A percentile compares a stretch with the other conserved stretches of the same genome.
Evolutionary conservation across 2,329 filamentous ascomycete genomes (phyloP).

Genomic region (Ilyonectria mors-panacis): DNA sequence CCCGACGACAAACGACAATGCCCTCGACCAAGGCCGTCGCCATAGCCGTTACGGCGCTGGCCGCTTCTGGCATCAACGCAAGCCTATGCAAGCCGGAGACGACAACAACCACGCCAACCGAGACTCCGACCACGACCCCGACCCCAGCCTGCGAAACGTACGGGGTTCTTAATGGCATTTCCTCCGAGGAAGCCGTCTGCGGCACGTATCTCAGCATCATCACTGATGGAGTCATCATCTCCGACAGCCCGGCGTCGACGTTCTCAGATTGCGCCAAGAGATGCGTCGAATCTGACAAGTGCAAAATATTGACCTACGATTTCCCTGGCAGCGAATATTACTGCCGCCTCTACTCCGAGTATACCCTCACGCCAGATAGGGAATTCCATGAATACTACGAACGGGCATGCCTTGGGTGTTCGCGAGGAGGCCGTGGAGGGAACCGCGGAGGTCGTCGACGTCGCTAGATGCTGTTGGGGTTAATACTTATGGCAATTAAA

Average conservation of each 20-base stretch:
- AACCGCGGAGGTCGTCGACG: background rate
- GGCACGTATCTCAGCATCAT: background rate
- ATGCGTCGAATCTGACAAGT: background rate
- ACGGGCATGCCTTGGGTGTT: background rate
- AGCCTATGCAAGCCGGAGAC: slow-evolving; percentile 8
- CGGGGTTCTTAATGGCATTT: background rate
- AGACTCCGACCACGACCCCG: background rate
- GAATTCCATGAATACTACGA: background rate
- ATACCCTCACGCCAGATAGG: background rate
- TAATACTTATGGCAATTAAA: background rate
- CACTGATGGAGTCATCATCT: background rate
- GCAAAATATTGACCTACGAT: background rate
- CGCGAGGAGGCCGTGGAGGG: background rate
- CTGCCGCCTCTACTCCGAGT: slow-evolving; percentile 1
- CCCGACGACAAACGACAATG: slow-evolving; percentile 6
- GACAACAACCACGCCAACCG: background rate
- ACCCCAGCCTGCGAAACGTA: background rate
- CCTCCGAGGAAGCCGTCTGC: background rate
- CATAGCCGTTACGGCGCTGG: slow-evolving; percentile 27
- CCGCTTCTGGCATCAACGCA: slow-evolving; percentile 23
- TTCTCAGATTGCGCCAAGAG: background rate
- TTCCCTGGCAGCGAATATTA: slow-evolving; percentile 1
- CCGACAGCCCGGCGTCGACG: background rate
- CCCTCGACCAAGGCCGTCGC: slow-evolving; percentile 31
- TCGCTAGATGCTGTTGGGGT: background rate